Evolutionary conservation across 2,329 filamentous ascomycete species (phyloP).

Genomic region (Rhexocercosporidium sp.): DNA sequence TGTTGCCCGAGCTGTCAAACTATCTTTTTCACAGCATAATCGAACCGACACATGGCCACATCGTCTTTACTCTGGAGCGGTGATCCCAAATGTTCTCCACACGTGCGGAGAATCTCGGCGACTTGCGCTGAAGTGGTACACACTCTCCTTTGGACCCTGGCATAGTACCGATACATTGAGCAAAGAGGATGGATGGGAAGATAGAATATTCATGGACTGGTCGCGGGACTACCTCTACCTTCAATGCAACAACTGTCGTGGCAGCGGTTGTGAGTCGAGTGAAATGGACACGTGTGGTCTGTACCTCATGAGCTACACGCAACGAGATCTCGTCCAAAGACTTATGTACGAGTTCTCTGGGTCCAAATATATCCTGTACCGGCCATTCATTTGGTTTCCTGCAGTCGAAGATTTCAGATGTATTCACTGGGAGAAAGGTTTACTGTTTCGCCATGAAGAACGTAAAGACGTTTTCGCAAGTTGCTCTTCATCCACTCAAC

Average conservation of each 20-base stretch:
- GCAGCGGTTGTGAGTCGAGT: background rate
- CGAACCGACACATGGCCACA: background rate
- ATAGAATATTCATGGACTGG: conserved; percentile 8
- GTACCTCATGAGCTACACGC: background rate
- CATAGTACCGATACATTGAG: too few species aligned
- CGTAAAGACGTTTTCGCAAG: background rate
- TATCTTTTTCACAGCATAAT: background rate
- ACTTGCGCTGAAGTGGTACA: conserved; percentile 14
- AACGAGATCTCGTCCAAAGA: background rate
- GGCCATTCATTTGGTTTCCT: background rate
- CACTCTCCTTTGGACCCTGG: background rate
- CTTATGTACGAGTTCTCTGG: background rate
- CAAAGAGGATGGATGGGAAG: background rate
- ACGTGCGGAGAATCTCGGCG: conserved; percentile 9
- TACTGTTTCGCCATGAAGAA: background rate
- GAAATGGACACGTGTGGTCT: background rate
- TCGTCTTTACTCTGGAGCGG: background rate
- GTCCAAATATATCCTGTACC: background rate
- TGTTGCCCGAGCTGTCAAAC: conserved; percentile 11
- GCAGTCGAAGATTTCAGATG: background rate
- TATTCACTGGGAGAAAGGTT: background rate
- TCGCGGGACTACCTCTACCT: background rate
- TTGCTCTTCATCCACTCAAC: background rate
- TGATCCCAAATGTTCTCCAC: conserved; percentile 8
- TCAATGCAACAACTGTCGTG: background rate